Evolutionary conservation across 345 rosid species (phyloP).

Genomic region (Triadica sebifera): DNA sequence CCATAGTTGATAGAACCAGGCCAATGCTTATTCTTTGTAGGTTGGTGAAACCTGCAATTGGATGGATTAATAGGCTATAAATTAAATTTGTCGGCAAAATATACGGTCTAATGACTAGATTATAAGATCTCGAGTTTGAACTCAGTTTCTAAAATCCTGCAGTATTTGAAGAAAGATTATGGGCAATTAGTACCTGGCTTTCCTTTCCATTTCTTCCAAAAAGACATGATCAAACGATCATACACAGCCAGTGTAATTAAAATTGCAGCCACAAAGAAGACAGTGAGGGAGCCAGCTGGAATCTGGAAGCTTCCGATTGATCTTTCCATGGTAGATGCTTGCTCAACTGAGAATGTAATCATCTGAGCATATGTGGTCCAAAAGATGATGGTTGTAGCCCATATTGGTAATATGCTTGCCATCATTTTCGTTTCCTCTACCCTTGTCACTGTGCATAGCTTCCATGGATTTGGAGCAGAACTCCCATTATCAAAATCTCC

Average conservation of each 20-base stretch:
- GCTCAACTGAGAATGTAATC: conserved; percentile 68
- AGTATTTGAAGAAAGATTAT: too few species aligned
- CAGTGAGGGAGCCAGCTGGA: conserved; percentile 64
- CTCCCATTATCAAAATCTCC: conserved; percentile 36
- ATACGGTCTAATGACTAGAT: too few species aligned
- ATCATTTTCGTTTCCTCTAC: conserved; percentile 71
- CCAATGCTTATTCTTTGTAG: conserved; percentile 56
- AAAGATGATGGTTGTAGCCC: conserved; percentile 68
- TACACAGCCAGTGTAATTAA: conserved; percentile 47
- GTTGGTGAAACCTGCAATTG: conserved; percentile 47
- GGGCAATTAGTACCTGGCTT: conserved; percentile 40
- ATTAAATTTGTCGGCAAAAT: too few species aligned
- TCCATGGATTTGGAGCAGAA: conserved; percentile 49
- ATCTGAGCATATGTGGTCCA: conserved; percentile 66
- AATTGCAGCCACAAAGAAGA: conserved; percentile 53
- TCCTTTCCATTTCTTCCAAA: conserved; percentile 64
- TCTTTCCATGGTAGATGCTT: conserved; percentile 65
- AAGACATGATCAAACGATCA: conserved; percentile 55
- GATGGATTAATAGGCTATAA: not conserved
- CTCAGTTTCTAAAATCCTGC: too few species aligned
- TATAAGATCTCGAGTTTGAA: too few species aligned
- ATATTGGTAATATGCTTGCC: conserved; percentile 51
- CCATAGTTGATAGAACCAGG: conserved; percentile 42
- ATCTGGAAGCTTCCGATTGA: conserved; percentile 49
- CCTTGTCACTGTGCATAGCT: conserved; percentile 49